Evolutionary conservation across 495 filamentous ascomycete species (phyloP), one percentile per base, ranked within the genome.

Genomic region (Umbilicaria muhlenbergii): DNA sequence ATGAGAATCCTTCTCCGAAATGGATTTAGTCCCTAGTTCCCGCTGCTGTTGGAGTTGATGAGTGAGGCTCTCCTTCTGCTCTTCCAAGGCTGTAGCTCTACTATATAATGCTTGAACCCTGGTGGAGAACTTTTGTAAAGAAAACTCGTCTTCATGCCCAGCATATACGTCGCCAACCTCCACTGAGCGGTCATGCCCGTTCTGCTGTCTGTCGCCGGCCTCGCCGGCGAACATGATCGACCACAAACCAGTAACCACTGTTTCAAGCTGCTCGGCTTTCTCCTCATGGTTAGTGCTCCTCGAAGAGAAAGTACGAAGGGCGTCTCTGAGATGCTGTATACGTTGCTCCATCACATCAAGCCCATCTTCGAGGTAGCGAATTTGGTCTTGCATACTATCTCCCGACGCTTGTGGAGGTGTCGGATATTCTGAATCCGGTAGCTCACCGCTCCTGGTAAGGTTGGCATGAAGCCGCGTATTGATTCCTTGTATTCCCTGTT

Each of bases 21-120:
- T 73, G 0, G 73, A 77, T 52, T 74, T 72, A 50, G 63, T 83
- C 56, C 87, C 91, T 40, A 93, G 71, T 52, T 91, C 85, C 34
- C 86, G 79, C 60, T 95, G 87, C 56, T 93, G 85, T 61, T 92
- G 86, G 51, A 94, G 85, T 51, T 95, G 86, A 3, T 84, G 77
- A 47, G 82, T 79, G 17, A 94, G 61, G 14, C 87, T 87, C 39
- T 72, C 71, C 58, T 93, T 87, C 49, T 94, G 85, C 48, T 94
- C 85, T 33, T 81, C 72, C 17, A 93, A 62, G n/a, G 67, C 56
- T 47, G 62, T 60, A 13, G 67, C 55, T 13, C 65, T 61, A 34
- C 51, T 66, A 50, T 81, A 83, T 6, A 96, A 64, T 52, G 74
- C 75, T 54, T 85, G 81, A 1, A 98, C 73, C 57, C 81, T 92